phyloP scores from a whole-genome alignment of 352 stramenopile genomes.

The Pilasporangium apinafurcum region DNA sequence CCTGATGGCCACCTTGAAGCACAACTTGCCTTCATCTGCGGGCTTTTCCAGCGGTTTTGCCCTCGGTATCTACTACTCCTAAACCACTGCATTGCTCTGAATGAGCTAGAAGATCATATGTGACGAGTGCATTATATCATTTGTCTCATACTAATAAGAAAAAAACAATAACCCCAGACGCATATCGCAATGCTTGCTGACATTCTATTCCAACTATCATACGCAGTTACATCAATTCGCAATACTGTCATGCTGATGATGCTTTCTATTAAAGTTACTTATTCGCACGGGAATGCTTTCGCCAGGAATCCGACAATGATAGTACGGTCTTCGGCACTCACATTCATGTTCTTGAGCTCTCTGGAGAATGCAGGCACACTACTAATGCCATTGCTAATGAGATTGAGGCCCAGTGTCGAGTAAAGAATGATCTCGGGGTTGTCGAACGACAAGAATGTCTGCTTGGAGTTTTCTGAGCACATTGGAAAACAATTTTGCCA shows the following conservation, averaged over 20 bases:
- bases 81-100: conserved; percentile 2
- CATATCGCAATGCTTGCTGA: too few relatives aligned
- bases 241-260: too few relatives aligned
- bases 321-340: conserved; percentile 63
- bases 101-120: too few relatives aligned
- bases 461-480: conserved; percentile 59
- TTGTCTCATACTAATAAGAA: too few relatives aligned
- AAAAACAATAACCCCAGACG: too few relatives aligned
- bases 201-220: too few relatives aligned
- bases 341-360: conserved; percentile 71
- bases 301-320: conserved; percentile 76
- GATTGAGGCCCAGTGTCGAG: conserved; percentile 72
- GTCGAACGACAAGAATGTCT: conserved; percentile 71
- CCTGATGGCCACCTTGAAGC: conserved; percentile 63
- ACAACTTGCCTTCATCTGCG: conserved; percentile 78
- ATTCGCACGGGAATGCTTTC: conserved; percentile 66
- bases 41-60: conserved; percentile 75
- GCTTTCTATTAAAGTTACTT: conserved; percentile 2
- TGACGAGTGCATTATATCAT: too few relatives aligned
- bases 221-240: too few relatives aligned
- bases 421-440: conserved; percentile 75
- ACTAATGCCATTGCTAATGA: conserved; percentile 82
- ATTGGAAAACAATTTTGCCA: conserved; percentile 80
- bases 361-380: conserved; percentile 75
- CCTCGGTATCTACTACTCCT: conserved; percentile 61